phyloP scores from a whole-genome alignment of 805 yeast genomes.

The Hanseniaspora jakobsenii region DNA sequence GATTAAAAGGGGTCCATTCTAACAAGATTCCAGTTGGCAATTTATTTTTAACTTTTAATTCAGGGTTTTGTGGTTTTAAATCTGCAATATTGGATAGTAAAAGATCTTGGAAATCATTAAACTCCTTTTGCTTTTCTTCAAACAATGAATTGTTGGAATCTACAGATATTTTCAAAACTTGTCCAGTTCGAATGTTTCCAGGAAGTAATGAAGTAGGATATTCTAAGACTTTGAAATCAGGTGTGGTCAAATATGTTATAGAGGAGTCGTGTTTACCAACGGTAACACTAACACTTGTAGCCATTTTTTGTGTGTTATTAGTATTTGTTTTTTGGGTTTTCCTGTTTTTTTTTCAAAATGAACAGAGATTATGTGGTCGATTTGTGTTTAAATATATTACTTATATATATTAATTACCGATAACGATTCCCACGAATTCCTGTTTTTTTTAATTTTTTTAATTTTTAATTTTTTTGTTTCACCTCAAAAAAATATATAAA shows the following conservation, averaged over 20 bases:
- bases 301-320: too few species aligned
- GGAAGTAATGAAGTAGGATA: constrained; percentile 93
- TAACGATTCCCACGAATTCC: too few species aligned
- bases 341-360: too few species aligned
- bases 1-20: constrained; percentile 79
- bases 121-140: constrained; percentile 42
- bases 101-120: constrained; percentile 57
- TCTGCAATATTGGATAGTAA: constrained; percentile 64
- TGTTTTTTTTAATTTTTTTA: too few species aligned
- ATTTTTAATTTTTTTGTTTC: too few species aligned
- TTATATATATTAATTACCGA: too few species aligned
- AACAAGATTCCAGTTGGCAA: constrained; percentile 92
- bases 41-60: constrained; percentile 55
- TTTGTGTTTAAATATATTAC: too few species aligned
- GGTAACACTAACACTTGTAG: constrained; percentile 56
- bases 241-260: constrained; percentile 75
- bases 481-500: too few species aligned
- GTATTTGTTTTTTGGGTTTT: neutral
- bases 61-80: constrained; percentile 59
- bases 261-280: constrained; percentile 96
- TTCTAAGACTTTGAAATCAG: constrained; percentile 87
- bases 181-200: constrained; percentile 81
- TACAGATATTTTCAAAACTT: constrained; percentile 75
- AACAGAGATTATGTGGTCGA: too few species aligned
- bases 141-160: constrained; percentile 65